Evolutionary conservation across 371 early-diverging fungal species (phyloP).

Genomic region (Mortierella polycephala): DNA sequence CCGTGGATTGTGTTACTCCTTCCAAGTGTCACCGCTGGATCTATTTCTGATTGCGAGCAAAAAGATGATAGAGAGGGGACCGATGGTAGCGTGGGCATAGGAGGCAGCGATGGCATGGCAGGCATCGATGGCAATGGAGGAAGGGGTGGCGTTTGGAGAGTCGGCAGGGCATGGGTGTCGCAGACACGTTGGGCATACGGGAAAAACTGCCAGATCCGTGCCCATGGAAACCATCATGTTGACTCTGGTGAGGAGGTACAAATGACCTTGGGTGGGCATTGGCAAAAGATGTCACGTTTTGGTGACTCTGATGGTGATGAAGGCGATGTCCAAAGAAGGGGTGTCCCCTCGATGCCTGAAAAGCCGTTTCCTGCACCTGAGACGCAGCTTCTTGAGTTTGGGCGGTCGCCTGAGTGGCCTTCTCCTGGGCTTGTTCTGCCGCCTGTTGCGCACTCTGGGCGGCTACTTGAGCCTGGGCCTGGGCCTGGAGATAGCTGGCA

Average conservation of each 20-base stretch:
- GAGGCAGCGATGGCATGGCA: conserved; percentile 23
- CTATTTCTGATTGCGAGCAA: neutral
- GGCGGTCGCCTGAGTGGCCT: conserved; percentile 12
- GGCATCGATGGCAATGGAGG: conserved; percentile 11
- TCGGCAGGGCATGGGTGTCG: conserved; percentile 16
- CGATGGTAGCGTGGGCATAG: neutral
- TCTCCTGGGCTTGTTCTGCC: conserved; percentile 23
- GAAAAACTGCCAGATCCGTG: neutral
- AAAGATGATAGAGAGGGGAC: conserved; percentile 13
- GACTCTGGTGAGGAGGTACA: no score
- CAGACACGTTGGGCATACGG: neutral
- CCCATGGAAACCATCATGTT: no score
- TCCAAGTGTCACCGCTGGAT: conserved; percentile 7
- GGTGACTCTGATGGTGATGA: neutral
- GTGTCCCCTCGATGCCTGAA: conserved; percentile 3
- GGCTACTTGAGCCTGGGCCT: conserved; percentile 34
- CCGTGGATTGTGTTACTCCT: conserved; percentile 30
- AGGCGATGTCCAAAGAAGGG: neutral
- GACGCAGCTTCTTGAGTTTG: conserved; percentile 27
- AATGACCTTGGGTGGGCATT: no score
- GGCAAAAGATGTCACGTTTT: neutral
- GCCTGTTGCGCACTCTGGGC: conserved; percentile 30
- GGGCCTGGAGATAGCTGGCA: conserved; percentile 20
- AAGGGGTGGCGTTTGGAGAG: neutral
- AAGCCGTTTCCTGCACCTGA: conserved; percentile 10